A percentile compares a stretch with the other conserved stretches of the same genome.
These are phyloP conservation scores for Dactylis glomerata DNA, from an alignment of 176 grass and related monocot genomes.

Conservation along the genomic window DNA sequence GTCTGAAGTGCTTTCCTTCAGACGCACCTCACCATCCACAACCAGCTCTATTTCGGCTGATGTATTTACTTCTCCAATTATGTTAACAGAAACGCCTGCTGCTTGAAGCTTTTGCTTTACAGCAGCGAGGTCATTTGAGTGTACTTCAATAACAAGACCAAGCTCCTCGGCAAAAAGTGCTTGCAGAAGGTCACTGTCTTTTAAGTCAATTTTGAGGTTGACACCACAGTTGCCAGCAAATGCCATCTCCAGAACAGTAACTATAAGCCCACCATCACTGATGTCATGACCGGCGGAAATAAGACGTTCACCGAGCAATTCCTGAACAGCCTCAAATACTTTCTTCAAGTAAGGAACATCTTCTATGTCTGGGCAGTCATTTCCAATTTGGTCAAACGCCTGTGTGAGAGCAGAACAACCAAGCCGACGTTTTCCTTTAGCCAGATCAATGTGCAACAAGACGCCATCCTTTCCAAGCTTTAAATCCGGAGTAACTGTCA, in stretches of 20 bases:
- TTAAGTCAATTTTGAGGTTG: conserved; percentile 66
- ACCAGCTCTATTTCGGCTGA: conserved; percentile 54
- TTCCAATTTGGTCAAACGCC: conserved; percentile 85
- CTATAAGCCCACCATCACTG: conserved; percentile 84
- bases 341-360: conserved; percentile 77
- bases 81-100: conserved; percentile 47
- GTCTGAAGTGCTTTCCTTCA: conserved; percentile 70
- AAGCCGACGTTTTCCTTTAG: conserved; percentile 58
- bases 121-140: conserved; percentile 33
- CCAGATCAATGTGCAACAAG: conserved; percentile 85
- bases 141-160: conserved; percentile 74
- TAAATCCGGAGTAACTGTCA: conserved; percentile 89
- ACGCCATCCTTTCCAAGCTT: conserved; percentile 72
- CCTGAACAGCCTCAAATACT: conserved; percentile 69
- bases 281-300: conserved; percentile 93
- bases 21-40: conserved; percentile 47
- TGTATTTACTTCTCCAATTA: conserved; percentile 71
- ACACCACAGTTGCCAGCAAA: conserved; percentile 88
- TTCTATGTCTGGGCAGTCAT: conserved; percentile 83
- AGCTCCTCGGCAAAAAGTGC: conserved; percentile 87
- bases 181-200: conserved; percentile 50
- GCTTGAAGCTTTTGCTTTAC: conserved; percentile 62
- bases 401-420: conserved; percentile 86
- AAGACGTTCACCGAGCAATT: conserved; percentile 58
- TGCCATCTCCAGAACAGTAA: conserved; percentile 85